Percentiles rank a stretch among this genome's conserved stretches.
Evolutionary conservation across 495 filamentous ascomycete species (phyloP).

Genomic region (Bacidia rubella): DNA sequence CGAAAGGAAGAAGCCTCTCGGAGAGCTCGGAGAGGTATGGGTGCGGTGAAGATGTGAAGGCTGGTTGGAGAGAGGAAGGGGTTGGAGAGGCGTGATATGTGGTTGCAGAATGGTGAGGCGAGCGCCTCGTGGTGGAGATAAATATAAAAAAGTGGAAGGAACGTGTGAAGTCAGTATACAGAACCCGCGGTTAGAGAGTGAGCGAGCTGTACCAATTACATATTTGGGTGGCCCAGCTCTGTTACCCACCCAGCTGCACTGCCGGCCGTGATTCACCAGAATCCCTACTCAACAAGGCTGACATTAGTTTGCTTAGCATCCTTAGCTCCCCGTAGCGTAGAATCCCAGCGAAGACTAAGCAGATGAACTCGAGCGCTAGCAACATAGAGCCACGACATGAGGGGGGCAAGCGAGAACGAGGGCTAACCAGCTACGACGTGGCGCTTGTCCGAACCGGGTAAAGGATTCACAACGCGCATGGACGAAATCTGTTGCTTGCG

Average conservation of each 20-base stretch:
- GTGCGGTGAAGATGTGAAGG: neutral
- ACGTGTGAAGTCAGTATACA: neutral
- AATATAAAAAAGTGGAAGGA: neutral
- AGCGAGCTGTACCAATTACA: constrained; percentile 1
- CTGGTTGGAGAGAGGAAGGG: constrained; percentile 3
- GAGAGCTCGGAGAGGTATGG: neutral
- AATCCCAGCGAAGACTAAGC: neutral
- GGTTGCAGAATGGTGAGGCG: constrained; percentile 1
- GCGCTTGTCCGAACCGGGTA: constrained; percentile 2
- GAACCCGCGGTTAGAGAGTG: neutral
- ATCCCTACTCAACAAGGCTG: constrained; percentile 6
- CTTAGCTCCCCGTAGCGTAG: neutral
- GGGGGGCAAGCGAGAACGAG: neutral
- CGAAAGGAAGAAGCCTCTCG: neutral
- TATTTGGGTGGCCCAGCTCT: neutral
- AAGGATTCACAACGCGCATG: constrained; percentile 10
- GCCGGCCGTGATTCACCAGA: constrained; percentile 1
- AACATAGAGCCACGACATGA: neutral
- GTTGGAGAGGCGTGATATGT: neutral
- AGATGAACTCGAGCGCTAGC: neutral
- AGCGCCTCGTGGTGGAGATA: neutral
- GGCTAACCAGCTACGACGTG: neutral
- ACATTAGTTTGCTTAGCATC: neutral
- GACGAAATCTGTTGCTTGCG: constrained; percentile 12
- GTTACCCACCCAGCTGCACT: neutral